These are phyloP conservation scores for Pseudonitzschia multiseries DNA, from an alignment of 108 stramenopile species.

Conservation along the genomic window DNA sequence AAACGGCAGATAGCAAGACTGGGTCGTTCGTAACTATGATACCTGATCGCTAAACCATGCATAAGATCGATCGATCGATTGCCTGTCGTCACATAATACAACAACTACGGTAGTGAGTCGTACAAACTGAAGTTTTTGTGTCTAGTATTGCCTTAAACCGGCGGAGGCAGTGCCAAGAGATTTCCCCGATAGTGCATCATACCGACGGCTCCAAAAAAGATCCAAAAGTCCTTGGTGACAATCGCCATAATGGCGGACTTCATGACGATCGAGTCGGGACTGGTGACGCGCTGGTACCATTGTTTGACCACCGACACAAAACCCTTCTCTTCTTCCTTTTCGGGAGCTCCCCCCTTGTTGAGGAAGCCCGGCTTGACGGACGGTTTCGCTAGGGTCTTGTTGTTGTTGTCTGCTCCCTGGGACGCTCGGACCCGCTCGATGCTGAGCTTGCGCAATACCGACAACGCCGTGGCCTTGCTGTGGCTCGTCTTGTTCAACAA, in stretches of 20 bases:
- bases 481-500: slow-evolving; percentile 70
- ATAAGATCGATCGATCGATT: too few species aligned
- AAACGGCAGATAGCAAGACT: too few species aligned
- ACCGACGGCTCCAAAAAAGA: slow-evolving; percentile 67
- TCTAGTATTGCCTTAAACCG: slow-evolving; percentile 44
- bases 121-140: too few species aligned
- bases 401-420: too few species aligned
- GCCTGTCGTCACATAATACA: too few species aligned
- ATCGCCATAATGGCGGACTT: slow-evolving; percentile 39
- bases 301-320: slow-evolving; percentile 32
- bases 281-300: slow-evolving; percentile 61
- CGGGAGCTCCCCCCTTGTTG: slow-evolving; percentile 49
- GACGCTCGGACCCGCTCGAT: slow-evolving; percentile 41
- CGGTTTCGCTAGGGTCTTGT: slow-evolving; percentile 29
- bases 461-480: slow-evolving; percentile 66
- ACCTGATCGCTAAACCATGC: too few species aligned
- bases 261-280: slow-evolving; percentile 72
- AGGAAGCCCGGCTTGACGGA: slow-evolving; percentile 80
- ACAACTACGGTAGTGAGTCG: too few species aligned
- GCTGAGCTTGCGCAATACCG: slow-evolving; percentile 61
- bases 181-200: slow-evolving; percentile 78
- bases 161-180: slow-evolving; percentile 73
- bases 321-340: slow-evolving; percentile 23
- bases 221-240: slow-evolving; percentile 71
- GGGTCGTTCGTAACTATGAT: too few species aligned